Evolutionary conservation across 1,284 basidiomycete species (phyloP).

Genomic region (Ceratorhiza oryzae-sativae): DNA sequence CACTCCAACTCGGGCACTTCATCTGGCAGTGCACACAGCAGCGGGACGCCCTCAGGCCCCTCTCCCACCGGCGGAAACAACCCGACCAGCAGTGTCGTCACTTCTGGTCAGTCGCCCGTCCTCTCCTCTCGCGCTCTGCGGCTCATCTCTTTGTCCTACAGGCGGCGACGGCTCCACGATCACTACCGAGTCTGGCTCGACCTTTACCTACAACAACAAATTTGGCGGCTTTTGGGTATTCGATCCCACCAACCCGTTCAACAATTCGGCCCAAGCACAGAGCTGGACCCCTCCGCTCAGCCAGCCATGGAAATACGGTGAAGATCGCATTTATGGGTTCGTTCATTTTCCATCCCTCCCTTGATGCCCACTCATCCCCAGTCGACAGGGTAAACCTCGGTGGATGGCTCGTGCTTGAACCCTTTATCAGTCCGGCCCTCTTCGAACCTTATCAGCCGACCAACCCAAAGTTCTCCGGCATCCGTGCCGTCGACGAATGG

Average conservation of each 20-base stretch:
- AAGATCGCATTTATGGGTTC: constrained; percentile 70
- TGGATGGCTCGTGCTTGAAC: constrained; percentile 62
- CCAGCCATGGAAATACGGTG: constrained; percentile 72
- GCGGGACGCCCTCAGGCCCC: neutral
- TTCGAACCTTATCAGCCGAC: constrained; percentile 52
- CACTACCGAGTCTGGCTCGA: constrained; percentile 53
- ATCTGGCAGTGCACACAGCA: neutral
- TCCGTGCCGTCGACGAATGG: constrained; percentile 57
- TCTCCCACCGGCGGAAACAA: constrained; percentile 26
- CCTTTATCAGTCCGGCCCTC: constrained; percentile 60
- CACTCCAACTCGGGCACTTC: constrained; percentile 4
- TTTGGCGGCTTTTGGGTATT: constrained; percentile 56
- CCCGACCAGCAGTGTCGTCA: constrained; percentile 35
- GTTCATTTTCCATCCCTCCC: constrained; percentile 46
- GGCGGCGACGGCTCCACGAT: constrained; percentile 54
- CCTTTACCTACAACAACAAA: constrained; percentile 55
- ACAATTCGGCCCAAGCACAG: constrained; percentile 71
- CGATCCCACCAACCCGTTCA: constrained; percentile 75
- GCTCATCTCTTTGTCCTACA: constrained; percentile 8
- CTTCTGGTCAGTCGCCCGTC: constrained; percentile 19
- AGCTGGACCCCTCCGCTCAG: constrained; percentile 77
- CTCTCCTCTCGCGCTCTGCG: neutral
- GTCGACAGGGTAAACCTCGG: constrained; percentile 55
- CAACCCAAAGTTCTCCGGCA: constrained; percentile 20
- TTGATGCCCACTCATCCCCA: neutral